Conservation (phyloP, 306 rosid genomes). For the Cicer bijugum region DNA sequence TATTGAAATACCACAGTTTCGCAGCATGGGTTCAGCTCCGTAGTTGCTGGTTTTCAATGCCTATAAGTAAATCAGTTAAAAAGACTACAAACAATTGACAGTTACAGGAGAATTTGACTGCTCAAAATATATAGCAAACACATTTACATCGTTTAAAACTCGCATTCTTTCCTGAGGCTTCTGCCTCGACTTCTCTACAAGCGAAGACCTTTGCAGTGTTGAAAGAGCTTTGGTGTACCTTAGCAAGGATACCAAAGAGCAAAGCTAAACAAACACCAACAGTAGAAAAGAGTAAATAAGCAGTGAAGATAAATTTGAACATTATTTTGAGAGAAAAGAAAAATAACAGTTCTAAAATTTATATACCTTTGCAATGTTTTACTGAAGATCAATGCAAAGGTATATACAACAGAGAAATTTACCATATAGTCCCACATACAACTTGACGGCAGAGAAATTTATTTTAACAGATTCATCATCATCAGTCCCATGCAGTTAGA, state of each 20-base stretch:
- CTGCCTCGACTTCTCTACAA: constrained; percentile 93
- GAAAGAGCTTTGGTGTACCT: constrained; percentile 83
- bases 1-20: constrained; percentile 66
- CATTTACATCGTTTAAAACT: constrained; percentile 65
- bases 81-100: not conserved
- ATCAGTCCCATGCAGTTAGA: too few species aligned
- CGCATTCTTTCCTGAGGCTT: constrained; percentile 90
- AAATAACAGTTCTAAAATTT: too few species aligned
- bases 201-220: constrained; percentile 76
- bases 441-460: too few species aligned
- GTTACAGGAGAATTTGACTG: not conserved
- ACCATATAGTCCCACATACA: too few species aligned
- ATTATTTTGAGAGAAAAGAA: not conserved
- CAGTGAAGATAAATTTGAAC: not conserved
- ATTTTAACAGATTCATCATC: too few species aligned
- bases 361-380: too few species aligned
- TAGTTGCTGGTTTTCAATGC: constrained; percentile 71
- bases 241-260: constrained; percentile 80
- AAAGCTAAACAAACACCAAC: constrained; percentile 55
- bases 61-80: constrained; percentile 53
- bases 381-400: too few species aligned
- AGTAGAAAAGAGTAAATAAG: not conserved
- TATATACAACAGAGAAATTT: too few species aligned
- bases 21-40: constrained; percentile 76
- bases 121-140: not conserved